Base-by-base conservation (phyloP, 2,329 filamentous ascomycete species). In the Botrytis sinoallii region DNA sequence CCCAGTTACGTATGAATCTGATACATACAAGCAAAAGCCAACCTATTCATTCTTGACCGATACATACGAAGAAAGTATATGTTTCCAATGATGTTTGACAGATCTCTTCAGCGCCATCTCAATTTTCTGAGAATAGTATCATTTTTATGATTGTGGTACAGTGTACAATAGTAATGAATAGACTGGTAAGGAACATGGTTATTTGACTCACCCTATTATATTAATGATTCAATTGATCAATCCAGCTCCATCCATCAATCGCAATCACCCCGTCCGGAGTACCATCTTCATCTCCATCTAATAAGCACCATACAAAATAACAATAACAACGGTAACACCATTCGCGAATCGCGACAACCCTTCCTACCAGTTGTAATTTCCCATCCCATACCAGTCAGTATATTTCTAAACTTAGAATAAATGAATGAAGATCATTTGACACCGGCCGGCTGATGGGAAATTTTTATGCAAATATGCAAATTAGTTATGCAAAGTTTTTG, bases 51-150 rank as follows among this genome's bases (percentile, higher is more conserved):
- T 35, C 40, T 46, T 66, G 63, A 66, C 63, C 63, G 63, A 46
- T 48, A 48, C 29, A 48, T 48, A 7, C 16, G 35, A 38, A 6
- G 35, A 18, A 18, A 6, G 42, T 18, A 14, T 8, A 29, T 55
- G 18, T 48, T 48, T 65, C 29, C 42, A 25, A 48, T 25, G 42
- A 66, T 4, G 29, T 66, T 48, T 66, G 63, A 65, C 63, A 35
- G 44, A 66, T 66, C 42, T 65, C 42, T 48, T 25, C 63, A 18
- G 3, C 63, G 63, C 63, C 63, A 66, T 66, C 63, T 48, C 63
- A 35, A 66, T 66, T 66, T 55, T 66, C 29, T 48, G 63, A 48
- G 63, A 46, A 46, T 46, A 65, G n/a, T 32, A 40, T 65, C 59
- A 38, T 61, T 6, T 35, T 60, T 32, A 9, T 32, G 14, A 6